These are phyloP conservation scores for Dendrobium nobile DNA, from an alignment of 106 monocot species.

Conservation along the genomic window DNA sequence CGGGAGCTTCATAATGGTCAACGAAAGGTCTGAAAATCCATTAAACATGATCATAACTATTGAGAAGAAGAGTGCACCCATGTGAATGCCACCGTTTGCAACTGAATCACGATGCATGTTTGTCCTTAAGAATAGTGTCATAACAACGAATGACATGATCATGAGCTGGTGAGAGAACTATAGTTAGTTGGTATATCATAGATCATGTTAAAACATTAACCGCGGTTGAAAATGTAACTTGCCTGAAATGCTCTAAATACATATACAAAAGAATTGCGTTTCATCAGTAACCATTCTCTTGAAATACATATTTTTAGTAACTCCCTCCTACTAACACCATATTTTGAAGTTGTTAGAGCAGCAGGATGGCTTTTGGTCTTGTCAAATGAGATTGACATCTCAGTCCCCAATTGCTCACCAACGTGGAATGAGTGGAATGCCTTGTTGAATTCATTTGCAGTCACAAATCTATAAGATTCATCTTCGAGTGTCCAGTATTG, in stretches of 20 bases:
- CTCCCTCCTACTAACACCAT: constrained; percentile 32
- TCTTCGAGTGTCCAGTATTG: constrained; percentile 36
- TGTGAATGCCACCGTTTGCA: constrained; percentile 24
- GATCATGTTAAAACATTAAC: not conserved
- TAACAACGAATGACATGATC: constrained; percentile 26
- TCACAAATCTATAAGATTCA: constrained; percentile 31
- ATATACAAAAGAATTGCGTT: constrained; percentile 50
- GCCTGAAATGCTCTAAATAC: constrained; percentile 31
- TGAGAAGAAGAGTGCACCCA: constrained; percentile 45
- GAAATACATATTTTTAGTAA: constrained; percentile 25
- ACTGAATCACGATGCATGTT: constrained; percentile 33
- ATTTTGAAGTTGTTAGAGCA: constrained; percentile 35
- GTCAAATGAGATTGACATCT: constrained; percentile 35
- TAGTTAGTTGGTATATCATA: not conserved
- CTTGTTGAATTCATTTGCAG: constrained; percentile 16
- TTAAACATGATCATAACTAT: constrained; percentile 37
- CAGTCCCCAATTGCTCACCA: constrained; percentile 18
- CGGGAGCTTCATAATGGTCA: constrained; percentile 42
- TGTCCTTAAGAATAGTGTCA: constrained; percentile 51
- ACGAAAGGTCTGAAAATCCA: constrained; percentile 37
- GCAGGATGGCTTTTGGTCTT: constrained; percentile 42
- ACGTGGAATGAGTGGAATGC: constrained; percentile 38
- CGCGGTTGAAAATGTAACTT: not conserved
- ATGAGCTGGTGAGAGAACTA: constrained; percentile 19
- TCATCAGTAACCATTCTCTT: constrained; percentile 45